phyloP scores from a whole-genome alignment of 1,139 yeast species.

The Geotrichum restrictum region DNA sequence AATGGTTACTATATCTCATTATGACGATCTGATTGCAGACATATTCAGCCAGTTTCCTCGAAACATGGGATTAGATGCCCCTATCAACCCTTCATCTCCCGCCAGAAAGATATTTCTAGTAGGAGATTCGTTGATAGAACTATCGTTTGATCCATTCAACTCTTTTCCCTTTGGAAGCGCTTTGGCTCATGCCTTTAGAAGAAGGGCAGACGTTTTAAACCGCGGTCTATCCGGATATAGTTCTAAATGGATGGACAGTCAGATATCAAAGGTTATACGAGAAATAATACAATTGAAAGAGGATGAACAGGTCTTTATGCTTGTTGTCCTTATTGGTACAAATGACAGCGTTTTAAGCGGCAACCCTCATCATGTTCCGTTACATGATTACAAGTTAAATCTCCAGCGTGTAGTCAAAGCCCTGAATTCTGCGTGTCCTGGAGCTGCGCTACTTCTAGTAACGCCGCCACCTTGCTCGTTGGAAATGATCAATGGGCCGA shows the following conservation, averaged over 20 bases:
- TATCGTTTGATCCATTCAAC: conserved; percentile 19
- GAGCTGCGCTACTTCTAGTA: conserved; percentile 13
- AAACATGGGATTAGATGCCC: neutral
- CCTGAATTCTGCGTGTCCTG: conserved; percentile 1
- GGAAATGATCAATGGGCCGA: conserved; percentile 14
- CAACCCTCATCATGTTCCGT: conserved; percentile 24
- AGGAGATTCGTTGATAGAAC: conserved; percentile 24
- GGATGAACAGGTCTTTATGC: conserved; percentile 13
- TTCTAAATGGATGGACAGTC: conserved; percentile 18
- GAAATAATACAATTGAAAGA: conserved; percentile 9
- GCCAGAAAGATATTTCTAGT: conserved; percentile 18
- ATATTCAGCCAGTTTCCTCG: conserved; percentile 3
- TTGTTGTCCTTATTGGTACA: conserved; percentile 21
- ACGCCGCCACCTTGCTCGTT: conserved; percentile 23
- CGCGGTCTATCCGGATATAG: conserved; percentile 22
- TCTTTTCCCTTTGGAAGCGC: conserved; percentile 19
- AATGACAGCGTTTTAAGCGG: conserved; percentile 24
- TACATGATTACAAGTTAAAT: conserved; percentile 13
- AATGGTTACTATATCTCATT: neutral
- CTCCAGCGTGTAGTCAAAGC: conserved; percentile 2
- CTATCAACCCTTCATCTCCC: neutral
- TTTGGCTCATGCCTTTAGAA: conserved; percentile 16
- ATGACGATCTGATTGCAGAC: conserved; percentile 5
- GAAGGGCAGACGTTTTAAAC: conserved; percentile 21
- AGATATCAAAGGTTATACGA: conserved; percentile 8